Conservation (phyloP, 2,329 filamentous ascomycete genomes). For the Trichoderma cornu-damae region DNA sequence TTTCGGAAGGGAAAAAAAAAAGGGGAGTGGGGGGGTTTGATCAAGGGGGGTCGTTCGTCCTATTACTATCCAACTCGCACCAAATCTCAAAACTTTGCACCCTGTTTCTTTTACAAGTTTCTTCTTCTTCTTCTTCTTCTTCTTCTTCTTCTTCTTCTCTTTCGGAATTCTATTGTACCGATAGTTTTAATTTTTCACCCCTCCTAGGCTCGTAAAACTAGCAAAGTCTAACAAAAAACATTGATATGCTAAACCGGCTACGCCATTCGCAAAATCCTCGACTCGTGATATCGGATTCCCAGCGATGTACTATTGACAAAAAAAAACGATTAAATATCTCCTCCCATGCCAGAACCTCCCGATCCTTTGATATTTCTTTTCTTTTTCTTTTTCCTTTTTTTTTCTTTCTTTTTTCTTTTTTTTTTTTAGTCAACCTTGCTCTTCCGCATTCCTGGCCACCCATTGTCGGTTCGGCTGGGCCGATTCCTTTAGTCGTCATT, state of each 20-base stretch:
- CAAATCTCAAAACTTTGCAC: neutral
- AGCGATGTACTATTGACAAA: constrained; percentile 35
- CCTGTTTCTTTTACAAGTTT: neutral
- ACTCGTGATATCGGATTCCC: constrained; percentile 26
- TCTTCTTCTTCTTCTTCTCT: constrained; percentile 12
- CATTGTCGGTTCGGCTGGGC: constrained; percentile 10
- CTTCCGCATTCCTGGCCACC: constrained; percentile 1
- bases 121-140: neutral
- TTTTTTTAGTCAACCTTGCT: neutral
- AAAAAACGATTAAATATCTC: constrained; percentile 26
- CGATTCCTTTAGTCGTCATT: constrained; percentile 47
- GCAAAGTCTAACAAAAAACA: constrained; percentile 26
- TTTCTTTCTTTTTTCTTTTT: too few species aligned
- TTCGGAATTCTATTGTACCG: constrained; percentile 17
- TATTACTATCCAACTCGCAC: neutral
- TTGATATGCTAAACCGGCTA: constrained; percentile 35
- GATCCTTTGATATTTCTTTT: constrained; percentile 16
- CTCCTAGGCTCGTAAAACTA: constrained; percentile 10
- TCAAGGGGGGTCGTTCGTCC: too few species aligned
- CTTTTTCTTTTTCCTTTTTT: neutral
- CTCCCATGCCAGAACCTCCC: constrained; percentile 21
- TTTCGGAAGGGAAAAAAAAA: too few species aligned
- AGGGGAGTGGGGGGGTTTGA: neutral
- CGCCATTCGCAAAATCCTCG: constrained; percentile 34
- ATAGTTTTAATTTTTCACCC: constrained; percentile 12